Evolutionary conservation across 495 filamentous ascomycete genomes (phyloP).

Genomic region (Staphylotrichum tortipilum): DNA sequence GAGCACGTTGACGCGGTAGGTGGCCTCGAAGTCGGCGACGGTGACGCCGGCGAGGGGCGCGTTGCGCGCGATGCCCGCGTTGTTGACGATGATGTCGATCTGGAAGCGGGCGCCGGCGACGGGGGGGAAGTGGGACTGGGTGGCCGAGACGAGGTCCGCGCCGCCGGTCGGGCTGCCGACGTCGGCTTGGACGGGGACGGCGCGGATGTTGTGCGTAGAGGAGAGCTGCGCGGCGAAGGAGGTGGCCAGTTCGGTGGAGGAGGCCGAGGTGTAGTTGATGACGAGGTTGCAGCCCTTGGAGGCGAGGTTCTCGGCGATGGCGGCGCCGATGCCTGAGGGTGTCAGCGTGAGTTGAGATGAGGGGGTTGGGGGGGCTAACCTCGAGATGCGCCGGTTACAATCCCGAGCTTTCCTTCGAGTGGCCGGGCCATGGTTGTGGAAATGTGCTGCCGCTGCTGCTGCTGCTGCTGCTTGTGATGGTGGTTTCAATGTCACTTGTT

Average conservation of each 20-base stretch:
- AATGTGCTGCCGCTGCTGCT: background rate
- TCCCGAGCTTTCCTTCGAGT: constrained; percentile 61
- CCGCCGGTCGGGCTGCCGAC: constrained; percentile 33
- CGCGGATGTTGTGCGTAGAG: constrained; percentile 29
- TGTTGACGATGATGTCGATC: constrained; percentile 85
- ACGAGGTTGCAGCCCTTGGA: constrained; percentile 62
- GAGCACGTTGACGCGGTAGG: constrained; percentile 77
- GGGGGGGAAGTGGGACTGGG: constrained; percentile 22
- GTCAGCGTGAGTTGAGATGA: background rate
- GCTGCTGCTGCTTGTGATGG: background rate
- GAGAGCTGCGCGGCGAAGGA: constrained; percentile 35
- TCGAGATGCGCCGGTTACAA: constrained; percentile 70
- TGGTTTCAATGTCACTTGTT: background rate
- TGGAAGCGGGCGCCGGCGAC: constrained; percentile 39
- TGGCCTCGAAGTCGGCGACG: constrained; percentile 54
- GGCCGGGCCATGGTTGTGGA: constrained; percentile 23
- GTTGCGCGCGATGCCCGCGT: constrained; percentile 65
- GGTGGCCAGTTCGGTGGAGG: constrained; percentile 20
- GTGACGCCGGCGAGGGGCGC: constrained; percentile 48
- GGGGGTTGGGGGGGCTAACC: constrained; percentile 36
- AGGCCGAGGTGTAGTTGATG: constrained; percentile 58
- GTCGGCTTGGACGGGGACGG: constrained; percentile 37
- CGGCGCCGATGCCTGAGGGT: constrained; percentile 68
- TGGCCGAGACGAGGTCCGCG: constrained; percentile 25
- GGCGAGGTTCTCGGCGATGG: constrained; percentile 72